phyloP scores from a whole-genome alignment of 169 alveolate species.

The Cryptosporidium ryanae region DNA sequence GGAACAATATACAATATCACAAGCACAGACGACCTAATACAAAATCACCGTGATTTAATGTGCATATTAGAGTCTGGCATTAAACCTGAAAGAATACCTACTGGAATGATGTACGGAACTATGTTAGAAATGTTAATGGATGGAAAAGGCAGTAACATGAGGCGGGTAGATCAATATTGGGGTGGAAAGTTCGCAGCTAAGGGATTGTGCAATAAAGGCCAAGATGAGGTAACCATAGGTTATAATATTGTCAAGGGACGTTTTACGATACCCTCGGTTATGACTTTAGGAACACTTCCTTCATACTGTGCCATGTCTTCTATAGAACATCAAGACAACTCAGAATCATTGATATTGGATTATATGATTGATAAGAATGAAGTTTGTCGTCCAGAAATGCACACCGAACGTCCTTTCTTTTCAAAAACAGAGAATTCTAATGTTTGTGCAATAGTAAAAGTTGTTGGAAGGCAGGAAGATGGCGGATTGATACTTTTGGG shows the following conservation, averaged over 20 bases:
- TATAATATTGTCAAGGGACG: conserved; percentile 65
- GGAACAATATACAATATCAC: conserved; percentile 68
- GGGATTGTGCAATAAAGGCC: conserved; percentile 40
- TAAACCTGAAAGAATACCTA: conserved; percentile 35
- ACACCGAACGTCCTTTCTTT: conserved; percentile 55
- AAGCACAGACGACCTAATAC: conserved; percentile 37
- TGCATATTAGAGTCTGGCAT: conserved; percentile 60
- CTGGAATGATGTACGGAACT: conserved; percentile 67
- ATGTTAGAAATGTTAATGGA: conserved; percentile 57
- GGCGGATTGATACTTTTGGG: conserved; percentile 74
- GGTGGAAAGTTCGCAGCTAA: conserved; percentile 67
- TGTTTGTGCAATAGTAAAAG: conserved; percentile 72
- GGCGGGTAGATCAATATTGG: conserved; percentile 31
- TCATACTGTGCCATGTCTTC: conserved; percentile 42
- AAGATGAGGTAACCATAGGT: conserved; percentile 46
- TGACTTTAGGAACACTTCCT: conserved; percentile 34
- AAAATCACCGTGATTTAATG: conserved; percentile 65
- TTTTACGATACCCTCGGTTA: conserved; percentile 44
- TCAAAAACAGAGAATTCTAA: conserved; percentile 37
- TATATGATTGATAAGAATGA: conserved; percentile 63
- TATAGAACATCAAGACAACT: conserved; percentile 53
- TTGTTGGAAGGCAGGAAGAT: conserved; percentile 57
- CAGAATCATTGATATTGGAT: conserved; percentile 66
- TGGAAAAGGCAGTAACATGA: conserved; percentile 22
- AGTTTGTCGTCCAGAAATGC: conserved; percentile 54